These are phyloP conservation scores for Aureobasidium pullulans DNA, from an alignment of 2,329 filamentous ascomycete species.

Conservation along the genomic window DNA sequence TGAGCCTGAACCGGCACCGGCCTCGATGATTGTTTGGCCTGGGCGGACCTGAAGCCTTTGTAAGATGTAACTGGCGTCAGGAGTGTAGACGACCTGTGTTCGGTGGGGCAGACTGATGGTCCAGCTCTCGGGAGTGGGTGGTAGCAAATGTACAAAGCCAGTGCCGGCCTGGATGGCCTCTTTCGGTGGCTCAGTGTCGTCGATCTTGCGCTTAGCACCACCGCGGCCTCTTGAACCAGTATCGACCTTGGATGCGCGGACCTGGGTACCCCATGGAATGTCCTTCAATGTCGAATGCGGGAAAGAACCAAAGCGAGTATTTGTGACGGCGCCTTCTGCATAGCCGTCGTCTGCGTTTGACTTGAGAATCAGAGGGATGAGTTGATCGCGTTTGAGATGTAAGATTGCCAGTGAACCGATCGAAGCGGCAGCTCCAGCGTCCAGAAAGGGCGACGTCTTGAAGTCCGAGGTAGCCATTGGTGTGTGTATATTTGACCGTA, in stretches of 20 bases:
- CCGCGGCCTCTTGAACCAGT: conserved; percentile 74
- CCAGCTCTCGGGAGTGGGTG: conserved; percentile 76
- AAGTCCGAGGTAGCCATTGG: conserved; percentile 8
- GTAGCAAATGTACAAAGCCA: conserved; percentile 72
- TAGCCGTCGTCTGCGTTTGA: conserved; percentile 32
- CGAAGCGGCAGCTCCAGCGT: conserved; percentile 56
- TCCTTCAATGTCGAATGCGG: conserved; percentile 50
- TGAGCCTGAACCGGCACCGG: conserved; percentile 73
- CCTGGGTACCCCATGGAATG: conserved; percentile 84
- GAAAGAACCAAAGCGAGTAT: conserved; percentile 84
- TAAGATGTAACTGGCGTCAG: conserved; percentile 78
- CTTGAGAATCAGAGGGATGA: conserved; percentile 61
- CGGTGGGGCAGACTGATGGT: conserved; percentile 71
- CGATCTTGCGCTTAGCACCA: conserved; percentile 45
- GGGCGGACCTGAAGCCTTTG: conserved; percentile 68
- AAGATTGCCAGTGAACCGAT: conserved; percentile 69
- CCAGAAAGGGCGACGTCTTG: conserved; percentile 66
- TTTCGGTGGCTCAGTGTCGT: conserved; percentile 35
- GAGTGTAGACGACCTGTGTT: conserved; percentile 81
- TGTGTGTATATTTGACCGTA: background rate
- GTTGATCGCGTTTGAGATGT: conserved; percentile 79
- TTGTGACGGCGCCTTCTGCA: conserved; percentile 51
- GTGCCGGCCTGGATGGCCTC: conserved; percentile 46
- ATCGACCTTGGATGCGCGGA: conserved; percentile 81
- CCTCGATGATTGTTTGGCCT: conserved; percentile 68